These are phyloP conservation scores for Sistotremastrum niveocremeum DNA, from an alignment of 768 basidiomycete genomes.

Conservation along the genomic window DNA sequence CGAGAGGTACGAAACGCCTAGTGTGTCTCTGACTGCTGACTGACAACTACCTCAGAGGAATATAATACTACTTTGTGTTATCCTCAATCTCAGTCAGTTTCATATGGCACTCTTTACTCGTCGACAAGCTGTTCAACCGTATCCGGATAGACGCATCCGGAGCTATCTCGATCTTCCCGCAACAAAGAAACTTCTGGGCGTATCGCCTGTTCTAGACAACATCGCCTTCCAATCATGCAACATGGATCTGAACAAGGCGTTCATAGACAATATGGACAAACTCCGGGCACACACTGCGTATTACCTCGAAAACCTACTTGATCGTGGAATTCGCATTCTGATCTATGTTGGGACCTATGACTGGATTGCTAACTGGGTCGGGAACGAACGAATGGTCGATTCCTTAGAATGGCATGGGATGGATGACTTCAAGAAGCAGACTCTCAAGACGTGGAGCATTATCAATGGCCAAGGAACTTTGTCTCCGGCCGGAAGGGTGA, in stretches of 20 bases:
- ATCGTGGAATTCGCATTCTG: slow-evolving; percentile 61
- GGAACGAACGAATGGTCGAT: slow-evolving; percentile 66
- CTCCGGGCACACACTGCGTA: slow-evolving; percentile 41
- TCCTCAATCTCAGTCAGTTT: background rate
- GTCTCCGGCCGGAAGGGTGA: slow-evolving; percentile 30
- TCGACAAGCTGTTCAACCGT: too few species aligned
- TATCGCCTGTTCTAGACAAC: slow-evolving; percentile 27
- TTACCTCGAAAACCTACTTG: slow-evolving; percentile 58
- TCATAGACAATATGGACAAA: slow-evolving; percentile 48
- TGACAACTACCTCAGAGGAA: slow-evolving; percentile 8
- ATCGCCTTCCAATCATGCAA: slow-evolving; percentile 43
- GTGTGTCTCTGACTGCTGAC: slow-evolving; percentile 18
- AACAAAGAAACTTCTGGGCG: slow-evolving; percentile 32
- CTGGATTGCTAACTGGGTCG: slow-evolving; percentile 71
- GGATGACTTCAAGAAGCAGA: slow-evolving; percentile 30
- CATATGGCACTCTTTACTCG: too few species aligned
- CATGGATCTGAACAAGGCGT: slow-evolving; percentile 30
- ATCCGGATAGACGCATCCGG: slow-evolving; percentile 18
- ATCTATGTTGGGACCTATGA: slow-evolving; percentile 67
- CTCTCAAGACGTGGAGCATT: slow-evolving; percentile 26
- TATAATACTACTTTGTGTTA: background rate
- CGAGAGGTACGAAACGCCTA: slow-evolving; percentile 13
- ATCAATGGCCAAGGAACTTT: slow-evolving; percentile 10
- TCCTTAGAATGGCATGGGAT: slow-evolving; percentile 59
- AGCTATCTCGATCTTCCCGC: slow-evolving; percentile 33